These are phyloP conservation scores for Aspergillus baeticus DNA, from an alignment of 495 filamentous ascomycete genomes.

Conservation along the genomic window DNA sequence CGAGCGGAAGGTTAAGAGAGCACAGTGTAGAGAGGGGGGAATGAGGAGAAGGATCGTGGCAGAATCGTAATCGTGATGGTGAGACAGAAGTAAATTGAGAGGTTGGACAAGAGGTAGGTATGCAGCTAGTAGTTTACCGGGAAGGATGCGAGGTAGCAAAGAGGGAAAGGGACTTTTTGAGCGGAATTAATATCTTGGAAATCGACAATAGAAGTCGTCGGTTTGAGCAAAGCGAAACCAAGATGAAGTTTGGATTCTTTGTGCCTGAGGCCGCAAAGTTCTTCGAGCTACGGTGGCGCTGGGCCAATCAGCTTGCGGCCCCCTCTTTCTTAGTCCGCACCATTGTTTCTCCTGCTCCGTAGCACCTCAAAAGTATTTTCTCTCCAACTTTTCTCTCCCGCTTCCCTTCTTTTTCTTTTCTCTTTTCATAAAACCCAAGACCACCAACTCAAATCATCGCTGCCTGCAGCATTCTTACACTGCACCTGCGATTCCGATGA, in stretches of 20 bases:
- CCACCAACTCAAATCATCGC: constrained; percentile 94
- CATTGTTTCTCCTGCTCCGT: constrained; percentile 32
- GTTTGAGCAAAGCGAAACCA: not conserved
- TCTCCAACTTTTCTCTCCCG: constrained; percentile 17
- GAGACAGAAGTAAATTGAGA: constrained; percentile 6
- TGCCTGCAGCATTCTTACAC: constrained; percentile 59
- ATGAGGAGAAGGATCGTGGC: constrained; percentile 15
- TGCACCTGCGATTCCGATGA: constrained; percentile 84
- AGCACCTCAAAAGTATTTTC: not conserved
- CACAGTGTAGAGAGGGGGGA: constrained; percentile 28
- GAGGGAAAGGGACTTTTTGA: constrained; percentile 3
- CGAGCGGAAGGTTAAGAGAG: constrained; percentile 11
- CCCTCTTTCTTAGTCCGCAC: constrained; percentile 27
- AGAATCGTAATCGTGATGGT: constrained; percentile 28
- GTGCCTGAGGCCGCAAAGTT: constrained; percentile 9
- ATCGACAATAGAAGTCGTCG: constrained; percentile 6
- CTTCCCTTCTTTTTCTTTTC: constrained; percentile 22
- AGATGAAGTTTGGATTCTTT: constrained; percentile 1
- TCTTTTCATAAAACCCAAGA: constrained; percentile 60
- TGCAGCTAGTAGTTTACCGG: constrained; percentile 2
- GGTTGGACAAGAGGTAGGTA: constrained; percentile 10
- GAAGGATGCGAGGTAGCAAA: constrained; percentile 1
- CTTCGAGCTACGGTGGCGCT: constrained; percentile 20
- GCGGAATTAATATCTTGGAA: constrained; percentile 12
- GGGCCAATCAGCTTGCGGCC: constrained; percentile 32